Percentiles rank a stretch among this genome's conserved stretches.
Evolutionary conservation across 306 rosid species (phyloP).

Genomic region (Biancaea sappan): DNA sequence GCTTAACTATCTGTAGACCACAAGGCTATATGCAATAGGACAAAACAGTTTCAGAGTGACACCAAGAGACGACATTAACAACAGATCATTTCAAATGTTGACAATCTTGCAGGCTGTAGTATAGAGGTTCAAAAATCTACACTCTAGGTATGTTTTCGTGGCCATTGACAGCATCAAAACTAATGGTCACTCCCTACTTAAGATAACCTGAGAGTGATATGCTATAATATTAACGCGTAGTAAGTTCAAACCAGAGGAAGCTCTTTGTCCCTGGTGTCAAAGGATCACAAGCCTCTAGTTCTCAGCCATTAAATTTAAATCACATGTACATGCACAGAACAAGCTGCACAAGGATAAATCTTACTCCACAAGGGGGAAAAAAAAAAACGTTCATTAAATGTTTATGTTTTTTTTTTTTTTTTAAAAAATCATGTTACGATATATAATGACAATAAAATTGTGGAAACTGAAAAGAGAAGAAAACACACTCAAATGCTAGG

Average conservation of each 20-base stretch:
- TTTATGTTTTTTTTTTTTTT: too few relatives aligned
- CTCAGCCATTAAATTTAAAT: conserved; percentile 2
- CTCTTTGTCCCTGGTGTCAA: conserved; percentile 18
- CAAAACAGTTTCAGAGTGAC: conserved; percentile 13
- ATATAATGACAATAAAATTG: not conserved
- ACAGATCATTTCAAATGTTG: not conserved
- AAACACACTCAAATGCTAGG: not conserved
- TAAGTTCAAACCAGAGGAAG: conserved; percentile 6
- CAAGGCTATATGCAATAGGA: conserved; percentile 16
- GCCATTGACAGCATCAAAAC: conserved; percentile 6
- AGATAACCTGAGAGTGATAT: conserved; percentile 11
- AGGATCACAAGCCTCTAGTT: conserved; percentile 3
- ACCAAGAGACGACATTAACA: not conserved
- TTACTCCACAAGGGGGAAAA: not conserved
- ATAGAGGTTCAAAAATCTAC: conserved; percentile 10
- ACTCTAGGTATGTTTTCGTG: too few relatives aligned
- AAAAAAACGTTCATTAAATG: not conserved
- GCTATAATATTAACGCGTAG: conserved; percentile 3
- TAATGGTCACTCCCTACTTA: not conserved
- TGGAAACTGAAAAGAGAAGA: not conserved
- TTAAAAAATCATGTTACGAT: conserved; percentile 3
- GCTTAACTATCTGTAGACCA: not conserved
- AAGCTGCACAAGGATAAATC: not conserved
- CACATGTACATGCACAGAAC: conserved; percentile 1
- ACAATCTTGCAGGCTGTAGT: not conserved